A percentile compares a stretch with the other conserved stretches of the same genome.
phyloP scores from a whole-genome alignment of 2,329 filamentous ascomycete genomes.

The Fusarium floridanum region DNA sequence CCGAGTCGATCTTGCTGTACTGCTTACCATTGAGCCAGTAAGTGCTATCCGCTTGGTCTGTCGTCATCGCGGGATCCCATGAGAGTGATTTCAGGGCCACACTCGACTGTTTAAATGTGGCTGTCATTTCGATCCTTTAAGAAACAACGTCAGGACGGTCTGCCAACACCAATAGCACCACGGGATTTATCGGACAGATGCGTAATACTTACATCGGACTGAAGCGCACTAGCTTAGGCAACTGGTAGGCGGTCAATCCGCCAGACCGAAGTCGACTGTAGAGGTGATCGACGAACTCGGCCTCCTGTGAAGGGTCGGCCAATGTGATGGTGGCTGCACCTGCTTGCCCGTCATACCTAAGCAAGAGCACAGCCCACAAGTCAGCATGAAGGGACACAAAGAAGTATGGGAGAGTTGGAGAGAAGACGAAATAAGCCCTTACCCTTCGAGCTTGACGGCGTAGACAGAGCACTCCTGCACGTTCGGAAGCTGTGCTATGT shows the following conservation, averaged over 20 bases:
- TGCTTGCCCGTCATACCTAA: background rate
- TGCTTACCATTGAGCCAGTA: background rate
- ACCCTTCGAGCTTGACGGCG: background rate
- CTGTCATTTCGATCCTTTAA: background rate
- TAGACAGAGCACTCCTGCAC: background rate
- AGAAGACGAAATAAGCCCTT: background rate
- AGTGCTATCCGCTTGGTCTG: background rate
- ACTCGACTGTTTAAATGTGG: background rate
- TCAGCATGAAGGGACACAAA: background rate
- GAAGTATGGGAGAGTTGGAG: no score
- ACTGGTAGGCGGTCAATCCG: background rate
- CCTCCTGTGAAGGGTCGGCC: background rate
- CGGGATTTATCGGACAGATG: background rate
- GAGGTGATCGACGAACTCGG: background rate
- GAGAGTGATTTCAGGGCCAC: background rate
- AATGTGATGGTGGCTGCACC: background rate
- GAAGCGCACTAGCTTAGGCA: background rate
- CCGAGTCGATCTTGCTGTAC: background rate
- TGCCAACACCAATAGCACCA: background rate
- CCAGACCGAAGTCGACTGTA: background rate
- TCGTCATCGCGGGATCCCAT: background rate
- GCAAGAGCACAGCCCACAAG: background rate
- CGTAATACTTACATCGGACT: background rate
- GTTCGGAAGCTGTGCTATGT: background rate
- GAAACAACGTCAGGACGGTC: background rate